These are phyloP conservation scores for Eucalyptus sp. DNA, from an alignment of 345 rosid species.

Conservation along the genomic window DNA sequence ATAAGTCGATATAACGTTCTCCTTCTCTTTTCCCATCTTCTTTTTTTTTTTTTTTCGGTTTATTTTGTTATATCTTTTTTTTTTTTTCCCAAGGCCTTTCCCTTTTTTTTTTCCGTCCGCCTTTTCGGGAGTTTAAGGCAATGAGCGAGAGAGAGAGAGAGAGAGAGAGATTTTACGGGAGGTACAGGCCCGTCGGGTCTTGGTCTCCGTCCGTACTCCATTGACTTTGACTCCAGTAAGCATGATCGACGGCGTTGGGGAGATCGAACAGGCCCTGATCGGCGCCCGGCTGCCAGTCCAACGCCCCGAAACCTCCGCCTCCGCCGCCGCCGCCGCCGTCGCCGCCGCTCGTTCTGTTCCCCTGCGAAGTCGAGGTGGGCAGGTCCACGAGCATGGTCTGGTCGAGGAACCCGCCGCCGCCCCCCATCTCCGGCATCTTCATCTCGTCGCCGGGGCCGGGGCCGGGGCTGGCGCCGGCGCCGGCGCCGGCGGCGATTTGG, in stretches of 20 bases:
- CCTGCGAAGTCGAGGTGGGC: constrained; percentile 1
- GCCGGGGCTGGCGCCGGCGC: background rate
- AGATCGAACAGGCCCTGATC: constrained; percentile 69
- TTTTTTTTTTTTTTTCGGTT: constrained; percentile 6
- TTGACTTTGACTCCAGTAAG: constrained; percentile 80
- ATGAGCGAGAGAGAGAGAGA: background rate
- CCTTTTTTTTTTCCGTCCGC: background rate
- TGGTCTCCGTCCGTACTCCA: constrained; percentile 21
- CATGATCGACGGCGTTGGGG: constrained; percentile 54
- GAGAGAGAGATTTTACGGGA: constrained; percentile 37
- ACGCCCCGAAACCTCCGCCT: constrained; percentile 44
- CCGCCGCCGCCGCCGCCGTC: background rate
- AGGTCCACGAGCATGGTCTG: constrained; percentile 34
- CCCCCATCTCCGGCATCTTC: constrained; percentile 21
- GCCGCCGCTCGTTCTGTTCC: constrained; percentile 1
- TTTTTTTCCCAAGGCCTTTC: background rate
- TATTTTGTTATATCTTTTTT: background rate
- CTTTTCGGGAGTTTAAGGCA: background rate
- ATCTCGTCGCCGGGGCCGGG: background rate
- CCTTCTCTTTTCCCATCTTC: background rate
- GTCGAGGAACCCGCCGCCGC: constrained; percentile 28
- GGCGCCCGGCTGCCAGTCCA: constrained; percentile 66
- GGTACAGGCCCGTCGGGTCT: constrained; percentile 20
- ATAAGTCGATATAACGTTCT: background rate
- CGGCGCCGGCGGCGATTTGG: background rate